phyloP scores from a whole-genome alignment of 139 green algal species.

The Nannochloris sp. region DNA sequence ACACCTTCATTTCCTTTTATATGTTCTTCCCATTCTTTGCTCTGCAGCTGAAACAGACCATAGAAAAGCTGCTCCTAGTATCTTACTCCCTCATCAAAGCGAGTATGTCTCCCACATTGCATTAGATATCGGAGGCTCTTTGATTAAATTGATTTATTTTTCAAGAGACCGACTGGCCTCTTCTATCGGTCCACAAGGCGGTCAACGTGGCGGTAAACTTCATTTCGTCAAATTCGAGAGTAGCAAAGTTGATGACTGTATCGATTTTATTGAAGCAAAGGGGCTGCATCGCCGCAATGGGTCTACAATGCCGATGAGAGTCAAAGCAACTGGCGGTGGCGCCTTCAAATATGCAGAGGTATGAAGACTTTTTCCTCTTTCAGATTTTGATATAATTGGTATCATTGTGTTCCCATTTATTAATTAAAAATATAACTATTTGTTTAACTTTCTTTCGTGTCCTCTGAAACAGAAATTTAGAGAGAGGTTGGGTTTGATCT shows the following conservation, averaged over 20 bases:
- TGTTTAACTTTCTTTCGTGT: neutral
- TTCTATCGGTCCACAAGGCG: neutral
- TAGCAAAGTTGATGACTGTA: conserved; percentile 64
- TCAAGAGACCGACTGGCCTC: conserved; percentile 33
- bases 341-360: conserved; percentile 84
- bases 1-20: neutral
- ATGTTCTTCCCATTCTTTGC: neutral
- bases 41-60: neutral
- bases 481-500: conserved; percentile 75
- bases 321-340: conserved; percentile 68
- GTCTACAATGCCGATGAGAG: conserved; percentile 35
- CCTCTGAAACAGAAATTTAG: conserved; percentile 42
- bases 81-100: conserved; percentile 87
- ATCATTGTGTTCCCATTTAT: neutral
- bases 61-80: conserved; percentile 61
- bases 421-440: neutral
- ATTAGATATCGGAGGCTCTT: conserved; percentile 88
- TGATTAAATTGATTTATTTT: conserved; percentile 99
- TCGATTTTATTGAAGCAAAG: conserved; percentile 95
- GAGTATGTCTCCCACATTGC: conserved; percentile 86
- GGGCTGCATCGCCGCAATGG: conserved; percentile 61
- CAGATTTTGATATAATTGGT: no score
- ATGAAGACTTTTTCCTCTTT: neutral
- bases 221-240: conserved; percentile 99
- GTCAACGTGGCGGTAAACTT: conserved; percentile 55